Evolutionary conservation across 23 red algal species (phyloP), one percentile per base, ranked within the genome.

Genomic region (Gracilaria gracilis): DNA sequence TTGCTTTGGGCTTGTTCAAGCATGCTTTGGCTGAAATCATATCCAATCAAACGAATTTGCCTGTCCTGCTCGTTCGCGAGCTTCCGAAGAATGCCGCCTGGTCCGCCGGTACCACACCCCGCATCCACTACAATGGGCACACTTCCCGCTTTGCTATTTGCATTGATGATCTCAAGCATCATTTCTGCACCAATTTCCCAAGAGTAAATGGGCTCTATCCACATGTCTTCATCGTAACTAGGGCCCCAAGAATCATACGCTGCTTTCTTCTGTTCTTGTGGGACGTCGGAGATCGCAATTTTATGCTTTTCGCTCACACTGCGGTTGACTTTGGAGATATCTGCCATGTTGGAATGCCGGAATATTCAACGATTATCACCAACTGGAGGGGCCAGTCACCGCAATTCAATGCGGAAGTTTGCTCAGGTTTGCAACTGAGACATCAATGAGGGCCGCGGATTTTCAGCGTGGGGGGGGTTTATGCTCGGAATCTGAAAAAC

Each of bases 41-140:
- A 72, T 17, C 66, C 66, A 40, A 72, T 72, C 13, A 72, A 21
- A 35, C 66, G 66, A 72, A 72, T 72, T 72, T 16, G 66, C 4
- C 23, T 16, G 16, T 16, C 23, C 23, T 72, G 19, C 20, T 72
- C 27, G 16, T 72, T 20, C 14, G 66, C 23, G 66, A 72, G 66
- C 23, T 72, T 40, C 16, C 66, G 66, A 15, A 72, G 8, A 16
- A 37, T 72, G 16, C 9, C 15, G 15, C 19, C 66, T 17, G 66
- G 66, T 0, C 5, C 66, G 20, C 66, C 66, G 16, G 66, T 72
- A 72, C 66, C 66, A 23, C 66, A 72, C 20, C 66, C 66, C 13
- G 66, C 66, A 21, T 72, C 66, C 27, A 72, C 23, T 16, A 72
- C 20, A 27, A 72, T 21, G 66, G 66, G 66, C 66, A 72, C 23